phyloP scores from a whole-genome alignment of 108 stramenopile species.

The Cyclotella atomus region DNA sequence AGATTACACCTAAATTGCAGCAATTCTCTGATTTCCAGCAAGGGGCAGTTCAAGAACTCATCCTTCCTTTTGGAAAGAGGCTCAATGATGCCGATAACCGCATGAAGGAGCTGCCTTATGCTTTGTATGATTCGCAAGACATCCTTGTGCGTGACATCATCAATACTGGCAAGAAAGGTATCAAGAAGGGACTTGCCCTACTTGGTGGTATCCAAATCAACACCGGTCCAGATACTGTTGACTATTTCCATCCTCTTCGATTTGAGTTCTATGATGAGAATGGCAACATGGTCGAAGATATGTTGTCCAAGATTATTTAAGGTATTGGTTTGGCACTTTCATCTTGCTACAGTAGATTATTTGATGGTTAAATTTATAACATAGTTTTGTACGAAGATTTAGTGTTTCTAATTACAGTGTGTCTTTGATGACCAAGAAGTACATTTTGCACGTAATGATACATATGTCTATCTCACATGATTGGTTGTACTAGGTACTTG shows the following conservation, averaged over 20 bases:
- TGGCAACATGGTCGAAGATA: constrained; percentile 3
- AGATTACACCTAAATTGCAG: constrained; percentile 1
- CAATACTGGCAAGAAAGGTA: constrained; percentile 1
- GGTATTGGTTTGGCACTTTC: too few species aligned
- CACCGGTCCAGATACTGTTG: constrained; percentile 11
- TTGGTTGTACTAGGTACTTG: too few species aligned
- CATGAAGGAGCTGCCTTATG: constrained; percentile 16
- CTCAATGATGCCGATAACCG: constrained; percentile 11
- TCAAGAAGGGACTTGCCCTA: constrained; percentile 7
- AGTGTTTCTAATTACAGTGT: too few species aligned
- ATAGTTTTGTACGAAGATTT: too few species aligned
- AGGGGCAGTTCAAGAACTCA: constrained; percentile 7
- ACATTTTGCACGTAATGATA: too few species aligned
- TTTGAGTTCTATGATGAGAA: constrained; percentile 5
- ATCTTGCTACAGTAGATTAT: neutral
- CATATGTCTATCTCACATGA: too few species aligned
- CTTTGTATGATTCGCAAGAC: constrained; percentile 9
- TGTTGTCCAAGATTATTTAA: constrained; percentile 5
- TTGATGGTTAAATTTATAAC: too few species aligned
- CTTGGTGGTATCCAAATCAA: constrained; percentile 14
- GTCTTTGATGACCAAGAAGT: too few species aligned
- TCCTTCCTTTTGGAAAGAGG: constrained; percentile 8
- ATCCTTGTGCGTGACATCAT: constrained; percentile 8
- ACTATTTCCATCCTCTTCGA: constrained; percentile 16
- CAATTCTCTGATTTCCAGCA: constrained; percentile 10